Percentiles rank a stretch among this genome's conserved stretches.
phyloP scores from a whole-genome alignment of 2,329 filamentous ascomycete species.

The Pyricularia sp. region DNA sequence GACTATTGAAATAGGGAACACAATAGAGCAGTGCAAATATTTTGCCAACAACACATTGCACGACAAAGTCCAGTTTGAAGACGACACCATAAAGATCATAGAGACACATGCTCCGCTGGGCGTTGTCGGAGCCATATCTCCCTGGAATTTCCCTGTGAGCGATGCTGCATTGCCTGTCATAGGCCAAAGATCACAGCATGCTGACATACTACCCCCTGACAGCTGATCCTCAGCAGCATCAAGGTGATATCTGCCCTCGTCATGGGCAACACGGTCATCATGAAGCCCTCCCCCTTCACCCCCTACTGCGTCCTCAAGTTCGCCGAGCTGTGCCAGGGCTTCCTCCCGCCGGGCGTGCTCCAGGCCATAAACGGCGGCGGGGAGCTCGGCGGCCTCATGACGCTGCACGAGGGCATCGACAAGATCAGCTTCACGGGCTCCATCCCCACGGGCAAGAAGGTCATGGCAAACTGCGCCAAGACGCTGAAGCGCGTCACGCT shows the following conservation, averaged over 20 bases:
- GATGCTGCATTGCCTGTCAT: background rate
- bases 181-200: background rate
- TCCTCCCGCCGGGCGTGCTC: conserved; percentile 46
- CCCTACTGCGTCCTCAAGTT: conserved; percentile 43
- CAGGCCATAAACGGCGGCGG: conserved; percentile 46
- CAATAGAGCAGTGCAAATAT: conserved; percentile 25
- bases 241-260: conserved; percentile 36
- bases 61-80: conserved; percentile 37
- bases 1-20: conserved; percentile 25
- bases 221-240: conserved; percentile 6
- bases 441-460: conserved; percentile 32
- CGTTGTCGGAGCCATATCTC: conserved; percentile 44
- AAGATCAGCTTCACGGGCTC: conserved; percentile 53
- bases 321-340: conserved; percentile 35
- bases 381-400: conserved; percentile 42
- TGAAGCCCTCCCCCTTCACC: conserved; percentile 50
- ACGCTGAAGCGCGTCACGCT: conserved; percentile 35
- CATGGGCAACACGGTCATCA: conserved; percentile 45
- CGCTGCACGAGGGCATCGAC: conserved; percentile 41
- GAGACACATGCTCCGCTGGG: conserved; percentile 37
- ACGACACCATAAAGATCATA: conserved; percentile 28
- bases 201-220: background rate
- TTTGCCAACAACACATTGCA: conserved; percentile 28
- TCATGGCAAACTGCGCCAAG: conserved; percentile 15
- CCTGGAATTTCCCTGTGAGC: conserved; percentile 45